Percentiles rank a stretch among this genome's conserved stretches.
Evolutionary conservation across 2,329 filamentous ascomycete genomes (phyloP).

Genomic region (Colletotrichum magnum): DNA sequence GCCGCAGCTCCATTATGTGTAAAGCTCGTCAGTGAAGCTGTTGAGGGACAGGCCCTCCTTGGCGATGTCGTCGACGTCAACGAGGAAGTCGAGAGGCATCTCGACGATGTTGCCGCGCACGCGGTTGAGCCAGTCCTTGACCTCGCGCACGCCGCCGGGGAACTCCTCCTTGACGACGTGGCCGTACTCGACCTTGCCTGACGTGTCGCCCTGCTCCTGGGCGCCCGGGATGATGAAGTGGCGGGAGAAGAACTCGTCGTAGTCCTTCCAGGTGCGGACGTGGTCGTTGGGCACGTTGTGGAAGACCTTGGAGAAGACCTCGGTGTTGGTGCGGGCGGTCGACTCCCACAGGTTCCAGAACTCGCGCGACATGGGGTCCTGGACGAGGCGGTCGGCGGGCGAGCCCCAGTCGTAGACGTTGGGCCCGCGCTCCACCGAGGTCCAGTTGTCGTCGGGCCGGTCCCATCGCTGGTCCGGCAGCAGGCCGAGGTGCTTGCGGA

Average conservation of each 20-base stretch:
- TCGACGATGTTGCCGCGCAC: conserved; percentile 83
- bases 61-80: conserved; percentile 86
- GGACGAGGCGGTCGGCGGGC: conserved; percentile 76
- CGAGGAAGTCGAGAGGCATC: conserved; percentile 92
- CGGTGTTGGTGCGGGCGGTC: conserved; percentile 83
- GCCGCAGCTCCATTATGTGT: conserved; percentile 63
- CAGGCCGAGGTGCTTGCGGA: conserved; percentile 91
- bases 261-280: conserved; percentile 80
- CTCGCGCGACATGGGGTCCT: conserved; percentile 78
- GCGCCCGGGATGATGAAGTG: conserved; percentile 73
- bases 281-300: conserved; percentile 80
- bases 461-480: conserved; percentile 81
- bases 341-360: conserved; percentile 81
- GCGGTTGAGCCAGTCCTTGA: conserved; percentile 78
- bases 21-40: conserved; percentile 78
- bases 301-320: conserved; percentile 86
- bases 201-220: conserved; percentile 50
- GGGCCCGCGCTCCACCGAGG: conserved; percentile 76
- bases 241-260: conserved; percentile 78
- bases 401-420: conserved; percentile 84
- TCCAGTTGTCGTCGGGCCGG: conserved; percentile 79
- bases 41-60: conserved; percentile 84
- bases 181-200: conserved; percentile 82
- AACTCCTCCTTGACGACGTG: conserved; percentile 90
- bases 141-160: conserved; percentile 77